Percentiles rank a stretch among this genome's conserved stretches.
Conservation (phyloP, 2,329 filamentous ascomycete species). For the Xylogone sp. region DNA sequence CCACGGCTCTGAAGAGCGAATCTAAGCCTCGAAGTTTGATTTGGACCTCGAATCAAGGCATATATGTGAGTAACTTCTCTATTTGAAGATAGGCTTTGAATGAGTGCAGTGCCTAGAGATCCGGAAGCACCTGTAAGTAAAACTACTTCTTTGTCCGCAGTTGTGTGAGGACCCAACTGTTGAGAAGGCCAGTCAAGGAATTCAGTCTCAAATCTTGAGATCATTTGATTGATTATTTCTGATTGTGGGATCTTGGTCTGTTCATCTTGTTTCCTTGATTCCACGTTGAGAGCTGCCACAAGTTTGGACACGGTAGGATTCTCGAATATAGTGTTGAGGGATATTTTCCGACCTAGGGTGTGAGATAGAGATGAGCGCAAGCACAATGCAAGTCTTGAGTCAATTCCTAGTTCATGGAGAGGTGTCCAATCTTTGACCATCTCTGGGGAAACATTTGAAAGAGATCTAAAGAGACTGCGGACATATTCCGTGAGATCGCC, state of each 20-base stretch:
- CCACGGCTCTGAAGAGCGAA: constrained; percentile 10
- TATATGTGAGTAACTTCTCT: constrained; percentile 19
- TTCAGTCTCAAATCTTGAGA: constrained; percentile 19
- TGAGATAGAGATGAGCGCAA: constrained; percentile 19
- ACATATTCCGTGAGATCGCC: constrained; percentile 16
- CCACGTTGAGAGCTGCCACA: constrained; percentile 7
- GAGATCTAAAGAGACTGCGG: constrained; percentile 11
- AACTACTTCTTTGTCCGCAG: constrained; percentile 14
- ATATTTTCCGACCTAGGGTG: constrained; percentile 18
- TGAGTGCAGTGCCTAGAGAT: constrained; percentile 21
- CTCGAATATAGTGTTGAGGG: constrained; percentile 26
- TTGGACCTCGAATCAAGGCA: constrained; percentile 20
- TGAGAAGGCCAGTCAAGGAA: constrained; percentile 17
- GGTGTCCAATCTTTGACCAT: constrained; percentile 20
- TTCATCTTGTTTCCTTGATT: background rate
- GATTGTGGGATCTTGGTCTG: constrained; percentile 2
- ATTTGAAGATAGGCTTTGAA: constrained; percentile 13
- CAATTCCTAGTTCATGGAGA: constrained; percentile 22
- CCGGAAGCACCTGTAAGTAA: constrained; percentile 23
- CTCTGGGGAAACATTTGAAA: constrained; percentile 11
- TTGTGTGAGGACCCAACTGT: background rate
- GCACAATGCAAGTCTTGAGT: constrained; percentile 21
- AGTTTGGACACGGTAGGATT: constrained; percentile 23
- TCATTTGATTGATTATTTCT: constrained; percentile 15
- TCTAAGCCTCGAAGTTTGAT: constrained; percentile 11